A percentile compares a stretch with the other conserved stretches of the same genome.
Conservation (phyloP, 345 rosid genomes). For the Aquilaria malaccensis region DNA sequence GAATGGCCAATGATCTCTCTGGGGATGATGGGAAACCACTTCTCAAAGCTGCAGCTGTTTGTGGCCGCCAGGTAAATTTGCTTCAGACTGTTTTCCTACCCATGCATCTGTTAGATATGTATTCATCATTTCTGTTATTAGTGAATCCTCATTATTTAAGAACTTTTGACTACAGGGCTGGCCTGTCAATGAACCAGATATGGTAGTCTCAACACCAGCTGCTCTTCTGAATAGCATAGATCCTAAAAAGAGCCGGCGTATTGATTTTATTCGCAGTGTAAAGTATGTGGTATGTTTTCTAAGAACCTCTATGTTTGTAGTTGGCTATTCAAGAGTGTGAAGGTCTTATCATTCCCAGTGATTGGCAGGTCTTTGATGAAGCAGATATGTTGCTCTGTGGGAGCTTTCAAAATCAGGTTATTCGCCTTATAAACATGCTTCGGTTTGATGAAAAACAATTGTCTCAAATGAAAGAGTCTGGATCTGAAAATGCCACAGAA, state of each 20-base stretch:
- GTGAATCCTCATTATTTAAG: constrained; percentile 1
- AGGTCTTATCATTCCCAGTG: background rate
- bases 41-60: constrained; percentile 52
- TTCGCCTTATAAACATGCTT: constrained; percentile 75
- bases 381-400: constrained; percentile 97
- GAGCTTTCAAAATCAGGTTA: constrained; percentile 82
- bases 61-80: constrained; percentile 68
- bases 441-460: constrained; percentile 73
- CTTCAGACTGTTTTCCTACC: constrained; percentile 3
- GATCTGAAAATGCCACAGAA: constrained; percentile 22
- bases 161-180: constrained; percentile 61
- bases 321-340: constrained; percentile 2
- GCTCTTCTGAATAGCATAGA: constrained; percentile 79
- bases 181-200: constrained; percentile 67
- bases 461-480: constrained; percentile 37
- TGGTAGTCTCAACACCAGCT: constrained; percentile 86
- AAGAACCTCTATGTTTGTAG: background rate
- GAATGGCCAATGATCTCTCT: constrained; percentile 68
- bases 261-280: constrained; percentile 54
- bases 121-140: background rate
- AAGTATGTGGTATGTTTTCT: constrained; percentile 65
- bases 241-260: constrained; percentile 38
- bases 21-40: constrained; percentile 65
- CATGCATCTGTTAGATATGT: background rate
- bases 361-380: constrained; percentile 87